Evolutionary conservation across 441 rosid species (phyloP), one percentile per base, ranked within the genome.

Genomic region (Populus trichocarpa): DNA sequence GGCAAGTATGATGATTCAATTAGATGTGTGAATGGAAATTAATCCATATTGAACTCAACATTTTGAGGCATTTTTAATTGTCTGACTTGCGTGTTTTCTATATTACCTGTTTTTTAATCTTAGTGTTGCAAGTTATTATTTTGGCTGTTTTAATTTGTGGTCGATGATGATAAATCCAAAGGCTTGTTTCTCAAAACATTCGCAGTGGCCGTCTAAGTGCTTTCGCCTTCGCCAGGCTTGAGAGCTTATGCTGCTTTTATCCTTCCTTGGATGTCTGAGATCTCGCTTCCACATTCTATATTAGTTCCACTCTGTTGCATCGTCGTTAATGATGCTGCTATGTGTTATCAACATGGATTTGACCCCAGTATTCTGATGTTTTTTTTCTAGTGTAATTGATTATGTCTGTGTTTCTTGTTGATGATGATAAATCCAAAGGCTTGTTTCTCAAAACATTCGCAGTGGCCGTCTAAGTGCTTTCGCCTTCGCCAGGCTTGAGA

Each of bases 1-100:
- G 86, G 87, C 86, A 73, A 83, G 87, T 14, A 77, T 86, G 92
- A 89, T 84, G 95, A 89, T 68, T 87, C 84, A 84, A 86, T 91
- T 91, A 91, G 93, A 90, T 88, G 92, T 74, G 86, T 82, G 90
- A 91, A 82, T 76, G 74, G 80, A 53, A 0, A 1, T 59, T 66
- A 66, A 22, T 79, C 81, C 77, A 74, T 84, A 67, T 22, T 89
- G 91, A 79, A 72, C 86, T 81, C 63, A 80, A 87, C 69, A 32
- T 42, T 65, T 79, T 82, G 89, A 85, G 88, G 91, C 94, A 89
- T 86, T 70, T 70, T 35, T 70, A 8, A 59, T 86, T 72, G 81
- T 85, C 92, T 88, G 92, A 89, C 87, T 86, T 84, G 88, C 87
- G 8, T 59, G 16, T 12, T 8, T 13, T 42, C 32, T 30, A 30